A percentile compares a stretch with the other conserved stretches of the same genome.
Evolutionary conservation across 352 stramenopile species (phyloP).

Genomic region (Globisporangium viniferum): DNA sequence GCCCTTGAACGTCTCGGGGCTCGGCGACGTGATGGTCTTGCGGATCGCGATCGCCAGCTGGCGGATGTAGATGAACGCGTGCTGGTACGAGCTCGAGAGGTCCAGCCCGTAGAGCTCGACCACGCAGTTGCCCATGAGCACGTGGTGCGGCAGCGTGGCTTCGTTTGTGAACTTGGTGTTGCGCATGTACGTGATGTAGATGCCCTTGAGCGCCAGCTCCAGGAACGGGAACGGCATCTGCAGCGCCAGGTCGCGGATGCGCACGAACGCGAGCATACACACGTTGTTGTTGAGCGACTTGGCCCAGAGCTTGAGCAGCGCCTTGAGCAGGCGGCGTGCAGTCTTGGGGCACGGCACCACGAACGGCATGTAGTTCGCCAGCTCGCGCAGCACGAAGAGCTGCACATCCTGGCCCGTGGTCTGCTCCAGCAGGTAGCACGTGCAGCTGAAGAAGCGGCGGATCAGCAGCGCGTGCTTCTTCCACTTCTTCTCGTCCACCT

Average conservation of each 20-base stretch:
- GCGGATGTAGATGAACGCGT: slow-evolving; percentile 99
- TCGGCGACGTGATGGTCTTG: slow-evolving; percentile 94
- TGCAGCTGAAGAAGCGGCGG: slow-evolving; percentile 90
- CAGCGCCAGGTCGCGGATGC: slow-evolving; percentile 93
- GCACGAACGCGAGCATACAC: slow-evolving; percentile 93
- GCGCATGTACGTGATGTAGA: slow-evolving; percentile 96
- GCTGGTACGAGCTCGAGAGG: slow-evolving; percentile 96
- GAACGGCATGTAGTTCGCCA: slow-evolving; percentile 75
- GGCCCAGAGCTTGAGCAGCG: slow-evolving; percentile 84
- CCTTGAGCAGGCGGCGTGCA: slow-evolving; percentile 67
- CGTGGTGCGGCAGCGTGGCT: slow-evolving; percentile 72
- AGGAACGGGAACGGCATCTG: slow-evolving; percentile 96
- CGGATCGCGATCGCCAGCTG: slow-evolving; percentile 97
- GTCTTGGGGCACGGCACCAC: slow-evolving; percentile 68
- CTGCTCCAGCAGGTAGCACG: slow-evolving; percentile 91
- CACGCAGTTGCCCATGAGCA: slow-evolving; percentile 96
- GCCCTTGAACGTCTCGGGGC: slow-evolving; percentile 80
- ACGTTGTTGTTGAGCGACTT: slow-evolving; percentile 78
- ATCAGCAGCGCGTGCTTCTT: slow-evolving; percentile 83
- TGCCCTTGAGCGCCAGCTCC: slow-evolving; percentile 93
- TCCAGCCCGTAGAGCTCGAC: slow-evolving; percentile 98
- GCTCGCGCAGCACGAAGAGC: slow-evolving; percentile 78
- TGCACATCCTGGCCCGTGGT: slow-evolving; percentile 76
- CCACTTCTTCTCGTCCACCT: slow-evolving; percentile 78
- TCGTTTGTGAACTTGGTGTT: slow-evolving; percentile 95